Evolutionary conservation across 129 eudicot species (phyloP), one percentile per base, ranked within the genome.

Genomic region (Logfia minima): DNA sequence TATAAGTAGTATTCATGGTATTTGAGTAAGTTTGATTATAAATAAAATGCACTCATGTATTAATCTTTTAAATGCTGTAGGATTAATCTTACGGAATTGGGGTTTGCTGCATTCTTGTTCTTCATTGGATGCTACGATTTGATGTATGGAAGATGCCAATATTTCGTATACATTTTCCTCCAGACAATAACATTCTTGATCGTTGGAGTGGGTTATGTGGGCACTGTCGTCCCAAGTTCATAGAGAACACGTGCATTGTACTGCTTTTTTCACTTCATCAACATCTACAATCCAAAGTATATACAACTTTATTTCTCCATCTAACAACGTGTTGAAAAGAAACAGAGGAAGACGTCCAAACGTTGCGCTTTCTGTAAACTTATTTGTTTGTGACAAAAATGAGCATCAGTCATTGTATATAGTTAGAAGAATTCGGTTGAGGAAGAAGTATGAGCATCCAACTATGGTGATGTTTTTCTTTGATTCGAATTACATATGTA

Each of bases 121-220:
- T 70, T 84, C 55, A 71, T 89, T 26, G 98, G 98, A 73, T 91
- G 96, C 82, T 90, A 88, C 26, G 98, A 93, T 78, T 83, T 81
- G 53, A 83, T 89, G 70, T 89, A 86, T 28, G 98, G 98, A 10
- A 91, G 79, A 74, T 81, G 78, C 84, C 81, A 79, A 61, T 93
- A 88, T 78, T 91, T 88, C 85, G 61, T 93, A 19, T 93, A 90
- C 91, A 80, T 93, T 66, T 93, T 87, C 79, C 92, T 93, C 59
- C 98, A 93, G 84, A 86, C 85, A 68, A 87, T 93, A 34, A 91
- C 98, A 55, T 93, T 90, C 80, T 72, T 86, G 41, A 89, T 93
- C 26, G 88, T 90, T 56, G 98, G 98, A 72, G 85, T 90, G 31
- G 98, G 97, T 66, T 90, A 90, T 60, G 85, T 91, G 55, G 98